phyloP scores from a whole-genome alignment of 176 grass and related monocot genomes.

The Sorghum bicolor region DNA sequence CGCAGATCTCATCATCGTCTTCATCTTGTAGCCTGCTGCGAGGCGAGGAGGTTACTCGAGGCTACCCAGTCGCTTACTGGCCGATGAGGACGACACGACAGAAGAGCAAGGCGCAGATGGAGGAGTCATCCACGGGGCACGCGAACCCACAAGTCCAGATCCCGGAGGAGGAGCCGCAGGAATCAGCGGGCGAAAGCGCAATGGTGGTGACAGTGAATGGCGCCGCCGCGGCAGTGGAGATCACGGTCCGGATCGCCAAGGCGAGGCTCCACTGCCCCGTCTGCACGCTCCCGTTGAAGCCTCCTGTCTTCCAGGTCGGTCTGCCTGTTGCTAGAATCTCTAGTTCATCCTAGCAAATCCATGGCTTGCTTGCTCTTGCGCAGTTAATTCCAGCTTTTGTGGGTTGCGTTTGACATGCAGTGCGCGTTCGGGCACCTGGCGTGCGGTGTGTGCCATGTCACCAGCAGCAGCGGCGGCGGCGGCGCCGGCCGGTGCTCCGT shows the following conservation, averaged over 20 bases:
- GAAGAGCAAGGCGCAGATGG: not conserved
- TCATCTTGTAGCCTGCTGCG: not conserved
- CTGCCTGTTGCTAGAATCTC: not conserved
- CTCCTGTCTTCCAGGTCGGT: not conserved
- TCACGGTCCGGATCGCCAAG: not conserved
- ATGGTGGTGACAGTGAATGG: not conserved
- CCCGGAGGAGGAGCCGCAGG: not conserved
- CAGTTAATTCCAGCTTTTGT: not conserved
- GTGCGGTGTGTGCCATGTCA: not conserved
- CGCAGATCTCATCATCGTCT: not conserved
- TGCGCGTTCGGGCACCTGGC: not conserved
- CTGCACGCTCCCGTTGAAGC: constrained; percentile 6
- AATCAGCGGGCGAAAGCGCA: too few species aligned
- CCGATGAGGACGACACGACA: not conserved
- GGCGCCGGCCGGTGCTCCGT: not conserved
- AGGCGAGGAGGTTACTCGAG: not conserved
- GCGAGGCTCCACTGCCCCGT: constrained; percentile 19
- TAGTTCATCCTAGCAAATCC: too few species aligned
- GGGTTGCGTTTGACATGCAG: not conserved
- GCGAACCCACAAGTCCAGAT: not conserved
- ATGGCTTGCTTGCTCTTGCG: not conserved
- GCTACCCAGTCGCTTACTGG: not conserved
- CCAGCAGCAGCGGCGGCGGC: not conserved
- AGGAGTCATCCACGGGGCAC: not conserved
- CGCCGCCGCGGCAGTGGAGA: not conserved